Evolutionary conservation across 129 eudicot species (phyloP).

Genomic region (Arctium minus): DNA sequence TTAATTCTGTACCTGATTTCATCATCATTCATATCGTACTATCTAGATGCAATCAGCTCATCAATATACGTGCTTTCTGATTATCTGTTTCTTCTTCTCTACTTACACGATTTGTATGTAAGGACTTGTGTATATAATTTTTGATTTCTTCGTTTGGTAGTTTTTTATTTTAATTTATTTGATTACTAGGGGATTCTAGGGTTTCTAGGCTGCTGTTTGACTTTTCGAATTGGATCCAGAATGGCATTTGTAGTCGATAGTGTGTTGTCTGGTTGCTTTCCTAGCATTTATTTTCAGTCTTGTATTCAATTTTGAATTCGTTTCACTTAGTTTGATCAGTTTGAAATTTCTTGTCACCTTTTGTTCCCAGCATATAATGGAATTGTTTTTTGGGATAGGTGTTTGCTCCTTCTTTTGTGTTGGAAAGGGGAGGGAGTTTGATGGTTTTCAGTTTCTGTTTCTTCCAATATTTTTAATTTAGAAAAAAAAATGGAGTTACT

Average conservation of each 20-base stretch:
- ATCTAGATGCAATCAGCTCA: constrained; percentile 25
- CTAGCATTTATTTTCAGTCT: neutral
- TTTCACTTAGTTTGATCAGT: constrained; percentile 12
- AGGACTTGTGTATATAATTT: neutral
- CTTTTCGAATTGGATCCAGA: constrained; percentile 20
- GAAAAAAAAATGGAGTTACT: neutral
- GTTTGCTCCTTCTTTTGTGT: neutral
- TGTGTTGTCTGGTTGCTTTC: neutral
- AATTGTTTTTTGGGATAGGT: neutral
- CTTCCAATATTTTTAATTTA: neutral
- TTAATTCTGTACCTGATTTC: neutral
- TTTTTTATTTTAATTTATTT: neutral
- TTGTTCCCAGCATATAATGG: neutral
- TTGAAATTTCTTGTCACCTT: constrained; percentile 9
- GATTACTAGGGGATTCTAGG: constrained; percentile 9
- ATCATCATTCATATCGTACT: neutral
- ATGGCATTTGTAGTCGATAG: neutral
- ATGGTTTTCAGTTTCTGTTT: neutral
- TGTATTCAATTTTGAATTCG: neutral
- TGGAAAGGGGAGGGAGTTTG: neutral
- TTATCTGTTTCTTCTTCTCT: neutral
- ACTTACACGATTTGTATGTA: constrained; percentile 20
- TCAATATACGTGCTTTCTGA: neutral
- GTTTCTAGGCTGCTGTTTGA: constrained; percentile 28
- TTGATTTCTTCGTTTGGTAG: neutral